Evolutionary conservation across 2,329 filamentous ascomycete genomes (phyloP).

Genomic region (Clarireedia homoeocarpa): DNA sequence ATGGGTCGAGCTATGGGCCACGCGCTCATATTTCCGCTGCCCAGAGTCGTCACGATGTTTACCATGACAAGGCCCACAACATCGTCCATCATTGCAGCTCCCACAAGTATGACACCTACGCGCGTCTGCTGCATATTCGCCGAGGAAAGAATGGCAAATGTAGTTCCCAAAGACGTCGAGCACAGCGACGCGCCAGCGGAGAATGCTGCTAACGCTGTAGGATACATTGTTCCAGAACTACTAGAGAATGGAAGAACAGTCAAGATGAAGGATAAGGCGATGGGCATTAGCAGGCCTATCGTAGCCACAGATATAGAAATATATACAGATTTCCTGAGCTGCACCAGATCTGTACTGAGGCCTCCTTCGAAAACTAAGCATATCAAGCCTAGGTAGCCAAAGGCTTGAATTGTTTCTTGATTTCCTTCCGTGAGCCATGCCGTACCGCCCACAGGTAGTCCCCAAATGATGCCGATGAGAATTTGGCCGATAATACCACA

Average conservation of each 20-base stretch:
- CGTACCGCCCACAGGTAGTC: constrained; percentile 55
- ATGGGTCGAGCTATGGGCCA: constrained; percentile 18
- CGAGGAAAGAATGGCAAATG: constrained; percentile 56
- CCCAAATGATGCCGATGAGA: constrained; percentile 62
- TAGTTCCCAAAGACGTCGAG: constrained; percentile 68
- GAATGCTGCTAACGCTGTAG: constrained; percentile 41
- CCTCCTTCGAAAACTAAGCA: constrained; percentile 58
- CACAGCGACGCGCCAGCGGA: constrained; percentile 66
- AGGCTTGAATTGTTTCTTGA: constrained; percentile 50
- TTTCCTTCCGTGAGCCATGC: constrained; percentile 46
- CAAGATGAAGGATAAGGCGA: constrained; percentile 54
- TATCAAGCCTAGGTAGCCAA: constrained; percentile 69
- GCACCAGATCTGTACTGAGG: constrained; percentile 17
- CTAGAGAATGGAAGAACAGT: constrained; percentile 19
- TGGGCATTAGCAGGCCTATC: constrained; percentile 57
- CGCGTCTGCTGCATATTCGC: constrained; percentile 47
- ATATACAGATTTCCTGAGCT: constrained; percentile 49
- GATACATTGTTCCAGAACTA: constrained; percentile 11
- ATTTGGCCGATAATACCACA: constrained; percentile 68
- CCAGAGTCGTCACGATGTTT: constrained; percentile 63
- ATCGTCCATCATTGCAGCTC: constrained; percentile 76
- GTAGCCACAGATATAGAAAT: constrained; percentile 55
- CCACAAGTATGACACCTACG: constrained; percentile 55
- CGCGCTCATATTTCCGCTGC: constrained; percentile 12
- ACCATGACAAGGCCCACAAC: constrained; percentile 72